Conservation (phyloP, 2,329 filamentous ascomycete species). For the Colletotrichum cordylinicola region DNA sequence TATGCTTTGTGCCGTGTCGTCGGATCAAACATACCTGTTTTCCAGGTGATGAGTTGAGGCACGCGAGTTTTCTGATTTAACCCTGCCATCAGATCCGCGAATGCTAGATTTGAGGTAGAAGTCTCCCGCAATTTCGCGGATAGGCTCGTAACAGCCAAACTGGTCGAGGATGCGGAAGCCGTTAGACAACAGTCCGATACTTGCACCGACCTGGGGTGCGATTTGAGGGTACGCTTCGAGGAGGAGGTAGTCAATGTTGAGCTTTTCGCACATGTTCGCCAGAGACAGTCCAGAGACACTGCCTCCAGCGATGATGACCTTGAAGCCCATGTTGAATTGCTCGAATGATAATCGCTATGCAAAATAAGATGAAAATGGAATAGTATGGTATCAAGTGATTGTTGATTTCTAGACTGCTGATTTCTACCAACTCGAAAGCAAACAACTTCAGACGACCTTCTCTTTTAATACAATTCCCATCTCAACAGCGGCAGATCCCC, state of each 20-base stretch:
- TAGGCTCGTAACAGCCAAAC: conserved; percentile 36
- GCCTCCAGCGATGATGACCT: conserved; percentile 54
- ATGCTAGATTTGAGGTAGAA: background rate
- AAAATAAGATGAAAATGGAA: background rate
- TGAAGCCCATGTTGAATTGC: conserved; percentile 27
- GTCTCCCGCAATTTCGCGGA: conserved; percentile 27
- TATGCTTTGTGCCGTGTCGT: fast-evolving
- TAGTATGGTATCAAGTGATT: background rate
- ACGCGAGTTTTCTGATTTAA: conserved; percentile 17
- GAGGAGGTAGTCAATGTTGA: conserved; percentile 53
- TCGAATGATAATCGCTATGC: background rate
- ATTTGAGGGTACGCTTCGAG: conserved; percentile 49
- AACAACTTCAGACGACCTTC: background rate
- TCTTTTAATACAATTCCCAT: background rate
- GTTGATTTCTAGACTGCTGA: background rate
- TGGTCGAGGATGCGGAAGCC: conserved; percentile 55
- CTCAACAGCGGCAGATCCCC: background rate
- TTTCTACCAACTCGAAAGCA: background rate
- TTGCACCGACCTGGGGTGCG: conserved; percentile 51
- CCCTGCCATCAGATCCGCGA: conserved; percentile 4
- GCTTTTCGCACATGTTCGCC: conserved; percentile 44
- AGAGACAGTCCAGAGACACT: conserved; percentile 48
- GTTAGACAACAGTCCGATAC: conserved; percentile 48
- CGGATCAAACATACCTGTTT: background rate
- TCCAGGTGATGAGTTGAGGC: background rate